phyloP scores from a whole-genome alignment of 2,329 filamentous ascomycete species.

The Verticillium nonalfalfae region DNA sequence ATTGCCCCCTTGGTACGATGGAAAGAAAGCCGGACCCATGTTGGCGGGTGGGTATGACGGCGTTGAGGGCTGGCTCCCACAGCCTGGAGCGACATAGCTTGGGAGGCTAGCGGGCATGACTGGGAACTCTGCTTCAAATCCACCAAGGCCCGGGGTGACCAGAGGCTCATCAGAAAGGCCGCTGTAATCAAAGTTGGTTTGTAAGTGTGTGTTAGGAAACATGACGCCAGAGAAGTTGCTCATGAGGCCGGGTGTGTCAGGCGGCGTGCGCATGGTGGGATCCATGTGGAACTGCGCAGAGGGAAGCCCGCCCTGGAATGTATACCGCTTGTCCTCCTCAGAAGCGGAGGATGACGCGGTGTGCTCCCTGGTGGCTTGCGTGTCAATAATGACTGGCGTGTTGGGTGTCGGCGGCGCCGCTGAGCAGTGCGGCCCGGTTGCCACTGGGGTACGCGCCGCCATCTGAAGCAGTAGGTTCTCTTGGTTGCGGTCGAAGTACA shows the following conservation, averaged over 20 bases:
- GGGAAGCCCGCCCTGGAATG: conserved; percentile 12
- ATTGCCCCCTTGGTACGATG: conserved; percentile 24
- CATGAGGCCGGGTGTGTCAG: conserved; percentile 43
- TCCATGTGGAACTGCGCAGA: conserved; percentile 23
- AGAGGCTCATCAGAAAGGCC: conserved; percentile 39
- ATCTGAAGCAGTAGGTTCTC: conserved; percentile 36
- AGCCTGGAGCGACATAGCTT: conserved; percentile 35
- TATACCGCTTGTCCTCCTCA: conserved; percentile 25
- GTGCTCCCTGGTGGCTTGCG: conserved; percentile 26
- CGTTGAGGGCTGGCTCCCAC: conserved; percentile 40
- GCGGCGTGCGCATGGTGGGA: conserved; percentile 44
- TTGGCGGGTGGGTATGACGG: conserved; percentile 33
- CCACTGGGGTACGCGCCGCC: conserved; percentile 31
- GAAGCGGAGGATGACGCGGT: conserved; percentile 29
- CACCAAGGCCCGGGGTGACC: conserved; percentile 37
- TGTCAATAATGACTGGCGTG: conserved; percentile 27
- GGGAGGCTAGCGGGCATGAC: conserved; percentile 29
- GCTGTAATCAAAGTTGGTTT: conserved; percentile 26
- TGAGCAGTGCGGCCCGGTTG: conserved; percentile 27
- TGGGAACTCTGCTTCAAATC: conserved; percentile 37
- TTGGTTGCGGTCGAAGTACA: conserved; percentile 36
- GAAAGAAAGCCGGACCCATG: conserved; percentile 35
- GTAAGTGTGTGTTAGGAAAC: conserved; percentile 20
- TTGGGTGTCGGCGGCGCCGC: conserved; percentile 44
- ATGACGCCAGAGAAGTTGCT: conserved; percentile 32